phyloP scores from a whole-genome alignment of 768 basidiomycete species.

The Myochromella boudieri region DNA sequence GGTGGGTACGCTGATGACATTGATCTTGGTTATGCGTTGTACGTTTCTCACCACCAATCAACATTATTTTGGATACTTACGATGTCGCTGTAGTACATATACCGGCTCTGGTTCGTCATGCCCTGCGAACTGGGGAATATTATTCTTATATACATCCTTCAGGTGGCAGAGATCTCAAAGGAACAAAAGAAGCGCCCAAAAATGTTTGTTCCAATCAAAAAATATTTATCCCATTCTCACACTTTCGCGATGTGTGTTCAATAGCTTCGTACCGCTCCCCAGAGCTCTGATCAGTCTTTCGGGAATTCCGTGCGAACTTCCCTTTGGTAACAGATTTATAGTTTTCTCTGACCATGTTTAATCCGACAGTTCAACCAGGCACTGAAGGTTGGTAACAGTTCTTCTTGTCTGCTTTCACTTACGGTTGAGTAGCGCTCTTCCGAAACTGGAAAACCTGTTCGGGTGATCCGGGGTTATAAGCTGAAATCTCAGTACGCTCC shows the following conservation, averaged over 20 bases:
- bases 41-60: constrained; percentile 30
- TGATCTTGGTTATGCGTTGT: constrained; percentile 82
- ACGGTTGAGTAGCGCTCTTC: constrained; percentile 55
- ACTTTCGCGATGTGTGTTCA: not conserved
- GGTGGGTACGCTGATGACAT: constrained; percentile 90
- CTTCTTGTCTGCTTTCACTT: not conserved
- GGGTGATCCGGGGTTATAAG: constrained; percentile 88
- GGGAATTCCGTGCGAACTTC: constrained; percentile 50
- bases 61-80: not conserved
- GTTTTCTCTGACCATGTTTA: not conserved
- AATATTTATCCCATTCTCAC: not conserved
- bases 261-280: constrained; percentile 88
- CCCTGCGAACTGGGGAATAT: not conserved
- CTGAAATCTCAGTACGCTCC: constrained; percentile 73
- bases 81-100: constrained; percentile 53
- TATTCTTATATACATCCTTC: constrained; percentile 10
- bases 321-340: not conserved
- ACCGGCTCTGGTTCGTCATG: constrained; percentile 66
- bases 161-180: constrained; percentile 87
- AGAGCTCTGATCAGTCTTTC: constrained; percentile 82
- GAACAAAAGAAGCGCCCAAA: constrained; percentile 79
- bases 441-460: constrained; percentile 80
- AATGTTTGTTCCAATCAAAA: constrained; percentile 66
- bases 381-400: constrained; percentile 48
- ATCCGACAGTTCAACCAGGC: constrained; percentile 59